Evolutionary conservation across 352 stramenopile genomes (phyloP), one percentile per base, ranked within the genome.

Genomic region (Phytophthora vignae): DNA sequence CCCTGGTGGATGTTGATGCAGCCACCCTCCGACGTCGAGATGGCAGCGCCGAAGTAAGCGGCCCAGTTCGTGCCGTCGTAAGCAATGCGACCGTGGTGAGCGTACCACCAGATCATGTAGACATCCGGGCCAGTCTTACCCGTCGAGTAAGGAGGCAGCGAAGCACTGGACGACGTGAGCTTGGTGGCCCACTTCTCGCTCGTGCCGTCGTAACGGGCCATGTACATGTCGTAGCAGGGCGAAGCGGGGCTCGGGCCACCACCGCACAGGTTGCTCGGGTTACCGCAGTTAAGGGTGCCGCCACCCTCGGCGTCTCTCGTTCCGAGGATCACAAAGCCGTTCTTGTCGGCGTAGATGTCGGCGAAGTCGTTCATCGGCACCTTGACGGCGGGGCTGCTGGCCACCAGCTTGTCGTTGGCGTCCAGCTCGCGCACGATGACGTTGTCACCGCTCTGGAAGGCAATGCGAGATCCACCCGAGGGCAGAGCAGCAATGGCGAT

Each of bases 1-100:
- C 80, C 80, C 69, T 88, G 80, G 71, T 88, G 80, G 63, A 88
- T 88, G 68, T 88, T 88, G 73, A 85, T 88, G 69, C 80, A 88
- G 14, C 77, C 68, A 15, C 59, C 65, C 55, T 88, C 67, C 0
- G 77, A 84, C 12, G 69, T 78, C 8, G 80, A 88, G 71, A 88
- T 76, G 2, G 44, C 44, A 27, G 19, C 17, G 81, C 81, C 81
- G 38, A 85, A 88, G 71, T 85, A 88, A 40, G 78, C 74, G 11
- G 78, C 81, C 81, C 81, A 88, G 81, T 85, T 84, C 5, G 67
- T 74, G 42, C 78, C 78, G 61, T 88, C 78, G 67, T 52, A 88
- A n/a, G 78, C 78, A 46, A 88, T 76, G 10, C 81, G 81, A 12
- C 81, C 81, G 67, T 88, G 81, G 64, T 88, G 81, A 0, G 81